A percentile compares a stretch with the other conserved stretches of the same genome.
Conservation (phyloP, 2,329 filamentous ascomycete genomes). For the Trichoderma gracile region DNA sequence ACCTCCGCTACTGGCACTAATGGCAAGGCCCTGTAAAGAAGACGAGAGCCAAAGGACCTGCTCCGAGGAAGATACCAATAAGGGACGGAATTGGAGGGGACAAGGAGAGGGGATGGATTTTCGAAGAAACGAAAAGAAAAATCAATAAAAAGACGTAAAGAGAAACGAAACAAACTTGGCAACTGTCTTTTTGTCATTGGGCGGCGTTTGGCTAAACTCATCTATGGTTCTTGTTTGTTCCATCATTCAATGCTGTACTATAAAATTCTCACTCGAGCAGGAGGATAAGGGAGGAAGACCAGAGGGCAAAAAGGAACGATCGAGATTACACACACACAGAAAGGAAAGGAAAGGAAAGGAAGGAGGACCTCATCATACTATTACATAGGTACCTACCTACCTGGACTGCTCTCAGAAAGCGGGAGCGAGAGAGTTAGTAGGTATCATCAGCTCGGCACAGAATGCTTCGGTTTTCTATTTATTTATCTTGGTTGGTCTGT, state of each 20-base stretch:
- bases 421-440: no score
- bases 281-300: background rate
- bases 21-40: background rate
- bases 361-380: background rate
- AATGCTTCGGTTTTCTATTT: background rate
- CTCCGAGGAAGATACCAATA: background rate
- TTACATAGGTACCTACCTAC: background rate
- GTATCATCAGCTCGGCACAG: background rate
- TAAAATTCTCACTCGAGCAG: slow-evolving; percentile 3
- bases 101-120: background rate
- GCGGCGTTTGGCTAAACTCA: slow-evolving; percentile 24
- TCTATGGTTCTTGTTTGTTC: slow-evolving; percentile 14
- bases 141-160: slow-evolving; percentile 16
- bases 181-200: slow-evolving; percentile 24
- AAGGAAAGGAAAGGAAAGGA: background rate
- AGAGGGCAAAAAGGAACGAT: background rate
- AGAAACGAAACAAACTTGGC: slow-evolving; percentile 17
- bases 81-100: background rate
- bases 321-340: background rate
- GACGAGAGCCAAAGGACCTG: background rate
- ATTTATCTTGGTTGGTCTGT: background rate
- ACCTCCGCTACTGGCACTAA: slow-evolving; percentile 6
- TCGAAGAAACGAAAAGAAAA: background rate
- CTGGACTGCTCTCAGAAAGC: no score
- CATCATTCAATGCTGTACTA: slow-evolving; percentile 21